Base-by-base conservation (phyloP, 768 basidiomycete genomes). In the Gloeostereum incarnatum region DNA sequence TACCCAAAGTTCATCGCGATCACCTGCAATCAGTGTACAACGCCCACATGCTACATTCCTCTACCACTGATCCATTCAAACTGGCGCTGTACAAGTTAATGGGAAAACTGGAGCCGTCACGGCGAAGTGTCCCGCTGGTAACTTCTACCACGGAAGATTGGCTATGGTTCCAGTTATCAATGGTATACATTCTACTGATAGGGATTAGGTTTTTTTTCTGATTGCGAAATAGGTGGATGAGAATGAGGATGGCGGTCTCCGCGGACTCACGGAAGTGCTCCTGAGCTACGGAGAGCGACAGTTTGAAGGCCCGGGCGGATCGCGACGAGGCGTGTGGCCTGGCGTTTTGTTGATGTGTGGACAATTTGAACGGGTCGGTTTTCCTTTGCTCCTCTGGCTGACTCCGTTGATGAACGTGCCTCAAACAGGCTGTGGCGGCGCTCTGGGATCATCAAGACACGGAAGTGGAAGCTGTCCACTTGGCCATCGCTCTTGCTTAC, bases 91-190 rank as follows among this genome's bases (percentile, higher is more conserved):
- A 96, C 68, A 97, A 96, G 57, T 66, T 99, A 24, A 84, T 97
- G 69, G 94, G 91, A 31, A 86, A 86, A 49, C 73, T 94, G 37
- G 96, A 99, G 48, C 78, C 90, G 1, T 60, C 73, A 4, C 69
- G 86, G 40, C 72, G 91, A 34, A 83, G 76, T 49, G 80, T 93
- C 2, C 73, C 78, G 4, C 75, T 80, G 27, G 90, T 97, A 4
- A 97, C 92, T 0, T 73, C 74, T 7, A 93, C 92, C 1, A 92
- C 89, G 2, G 96, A 97, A 55, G 96, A 99, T 58, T 99, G 94
- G 94, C 66, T 97, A 24, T 99, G 94, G 94, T 81, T 93, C 66
- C 93, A 99, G 61, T 71, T 98, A 10, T 71, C 81, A 1, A 84
- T 97, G 76, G 86, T 79, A 34, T 21, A 63, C n/a, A n/a, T n/a